Evolutionary conservation across 2,329 filamentous ascomycete species (phyloP).

Genomic region (Talaromyces sp.): DNA sequence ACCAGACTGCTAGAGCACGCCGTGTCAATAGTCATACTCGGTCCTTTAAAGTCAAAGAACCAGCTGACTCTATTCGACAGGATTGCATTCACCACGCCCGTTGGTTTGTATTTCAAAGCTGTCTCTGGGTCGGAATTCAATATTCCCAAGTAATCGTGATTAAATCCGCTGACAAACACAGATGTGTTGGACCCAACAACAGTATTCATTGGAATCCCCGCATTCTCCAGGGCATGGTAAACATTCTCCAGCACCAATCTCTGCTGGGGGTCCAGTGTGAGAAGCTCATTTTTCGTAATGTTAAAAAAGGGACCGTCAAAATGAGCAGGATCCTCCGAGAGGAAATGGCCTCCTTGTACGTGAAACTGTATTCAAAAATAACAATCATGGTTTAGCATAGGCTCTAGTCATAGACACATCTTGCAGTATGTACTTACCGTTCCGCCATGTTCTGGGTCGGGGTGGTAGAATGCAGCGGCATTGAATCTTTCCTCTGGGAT

Average conservation of each 20-base stretch:
- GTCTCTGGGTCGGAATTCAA: constrained; percentile 28
- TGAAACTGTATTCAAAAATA: constrained; percentile 16
- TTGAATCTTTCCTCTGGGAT: constrained; percentile 43
- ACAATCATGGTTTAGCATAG: neutral
- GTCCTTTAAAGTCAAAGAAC: constrained; percentile 30
- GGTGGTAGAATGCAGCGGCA: constrained; percentile 41
- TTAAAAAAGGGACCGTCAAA: constrained; percentile 39
- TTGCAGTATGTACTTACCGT: constrained; percentile 25
- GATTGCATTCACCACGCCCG: constrained; percentile 22
- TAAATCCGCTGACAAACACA: constrained; percentile 30
- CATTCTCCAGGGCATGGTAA: constrained; percentile 38
- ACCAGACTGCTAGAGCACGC: constrained; percentile 46
- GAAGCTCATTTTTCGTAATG: constrained; percentile 30
- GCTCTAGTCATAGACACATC: neutral
- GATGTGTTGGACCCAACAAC: constrained; percentile 29
- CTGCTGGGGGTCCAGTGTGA: constrained; percentile 38
- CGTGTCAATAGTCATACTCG: constrained; percentile 42
- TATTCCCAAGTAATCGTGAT: constrained; percentile 28
- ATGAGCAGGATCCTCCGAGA: constrained; percentile 28
- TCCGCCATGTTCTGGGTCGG: constrained; percentile 38
- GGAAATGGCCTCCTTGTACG: constrained; percentile 30
- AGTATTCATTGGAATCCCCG: constrained; percentile 27
- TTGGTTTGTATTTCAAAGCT: constrained; percentile 25
- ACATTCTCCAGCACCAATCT: constrained; percentile 37
- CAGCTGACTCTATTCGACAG: constrained; percentile 28